Evolutionary conservation across 2,329 filamentous ascomycete species (phyloP), one percentile per base, ranked within the genome.

Genomic region (Aureobasidium namibiae): DNA sequence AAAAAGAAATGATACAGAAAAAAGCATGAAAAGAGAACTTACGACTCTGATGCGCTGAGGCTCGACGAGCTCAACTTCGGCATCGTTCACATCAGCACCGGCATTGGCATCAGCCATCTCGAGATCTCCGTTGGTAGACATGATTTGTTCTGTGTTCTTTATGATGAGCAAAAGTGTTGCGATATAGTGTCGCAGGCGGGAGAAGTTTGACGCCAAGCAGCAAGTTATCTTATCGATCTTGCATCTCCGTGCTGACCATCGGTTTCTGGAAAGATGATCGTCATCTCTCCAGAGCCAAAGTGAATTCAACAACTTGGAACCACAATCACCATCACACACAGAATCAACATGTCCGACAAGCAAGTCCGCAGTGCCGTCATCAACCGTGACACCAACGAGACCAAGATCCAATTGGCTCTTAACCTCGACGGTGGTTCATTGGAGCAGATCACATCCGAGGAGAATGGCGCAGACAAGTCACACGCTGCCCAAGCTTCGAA

Each of bases 321-420:
- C 18, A 49, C 31, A 23, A 16, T 36, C 18, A 33, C n/a, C 10
- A 56, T 31, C 16, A 33, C 44, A 58, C n/a, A 39, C 21, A 41
- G 13, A 45, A 6, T 29, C 26, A 62, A 13, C 24, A 70, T 69
- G 68, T 62, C 68, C n/a, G 34, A 26, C 24, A 33, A 49, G 2
- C 41, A 42, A 50, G 56, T 73, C 59, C 88, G 92, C 70, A 90
- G 87, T 73, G 86, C 90, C 53, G 83, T 86, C 58, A 78, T 97
- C 67, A 85, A 88, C 64, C 90, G 94, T 72, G 87, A 92, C 75
- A 99, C 94, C 69, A 97, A 97, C 78, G 94, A 99, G 79, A 99
- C 94, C 72, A 96, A 95, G 73, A 95, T 99, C 74, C 86, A 94
- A 72, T 81, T 97, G 64, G 89, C 90, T 39, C 81, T 99, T 67